Base-by-base conservation (phyloP, 2,329 filamentous ascomycete species). In the Cercospora sp. region DNA sequence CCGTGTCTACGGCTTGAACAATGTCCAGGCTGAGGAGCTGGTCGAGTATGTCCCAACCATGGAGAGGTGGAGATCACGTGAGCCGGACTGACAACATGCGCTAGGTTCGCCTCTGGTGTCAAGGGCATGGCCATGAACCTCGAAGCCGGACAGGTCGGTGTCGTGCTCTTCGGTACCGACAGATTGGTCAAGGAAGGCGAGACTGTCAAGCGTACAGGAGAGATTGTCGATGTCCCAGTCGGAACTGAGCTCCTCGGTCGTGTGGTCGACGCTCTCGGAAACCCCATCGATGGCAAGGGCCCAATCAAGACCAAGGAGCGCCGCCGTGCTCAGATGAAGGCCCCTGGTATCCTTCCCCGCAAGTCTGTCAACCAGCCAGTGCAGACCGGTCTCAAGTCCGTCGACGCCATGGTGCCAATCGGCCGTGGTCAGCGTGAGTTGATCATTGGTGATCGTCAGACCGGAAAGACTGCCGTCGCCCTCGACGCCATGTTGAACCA, bases 51-150 rank as follows among this genome's bases (percentile, higher is more conserved):
- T 36, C 53, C 55, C 60, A 18, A 36, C 36, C 55, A 13, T 45
- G 31, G 26, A 28, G 42, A 30, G 39, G 12, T 53, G 70, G 20
- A 58, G 67, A 60, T 64, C 62, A 64, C 62, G 62, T 64, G 62
- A 64, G 33, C 23, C 18, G 39, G 51, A 64, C 71, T 73, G 67
- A 68, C 68, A 53, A 59, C 39, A 48, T 36, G n/a, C 36, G 45
- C 67, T 75, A 97, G 94, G 88, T 99, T 99, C 87, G 93, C 95
- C 80, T 99, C 95, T 75, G 95, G 95, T 84, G 95, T 98, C 85
- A 98, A 98, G 91, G 95, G 95, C 84, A 99, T 99, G 95, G 98
- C 94, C 92, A 98, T 99, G 94, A 99, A 99, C 92, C 90, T 99
- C 86, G 95, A 99, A 87, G 95, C 95, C 84, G 95, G 95, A 84